Evolutionary conservation across 768 basidiomycete genomes (phyloP).

Genomic region (Obba rivulosa): DNA sequence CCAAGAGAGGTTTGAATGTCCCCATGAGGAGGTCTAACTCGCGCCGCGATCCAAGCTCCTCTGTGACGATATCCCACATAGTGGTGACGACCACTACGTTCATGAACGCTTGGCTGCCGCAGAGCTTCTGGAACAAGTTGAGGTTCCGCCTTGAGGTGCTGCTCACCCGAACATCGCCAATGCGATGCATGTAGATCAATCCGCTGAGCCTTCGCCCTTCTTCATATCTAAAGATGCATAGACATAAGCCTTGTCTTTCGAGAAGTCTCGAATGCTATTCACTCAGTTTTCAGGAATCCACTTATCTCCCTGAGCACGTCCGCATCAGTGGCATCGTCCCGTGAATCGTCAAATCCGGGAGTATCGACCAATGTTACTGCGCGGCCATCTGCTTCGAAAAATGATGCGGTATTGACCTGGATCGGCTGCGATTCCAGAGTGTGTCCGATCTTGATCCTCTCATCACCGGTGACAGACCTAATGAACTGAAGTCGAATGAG

Average conservation of each 20-base stretch:
- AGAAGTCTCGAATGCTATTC: neutral
- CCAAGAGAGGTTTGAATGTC: slow-evolving; percentile 10
- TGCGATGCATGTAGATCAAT: slow-evolving; percentile 30
- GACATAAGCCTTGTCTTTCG: neutral
- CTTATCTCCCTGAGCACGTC: slow-evolving; percentile 2
- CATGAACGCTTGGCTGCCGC: slow-evolving; percentile 24
- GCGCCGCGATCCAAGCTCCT: neutral
- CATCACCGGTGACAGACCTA: slow-evolving; percentile 10
- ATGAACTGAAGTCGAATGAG: slow-evolving; percentile 10
- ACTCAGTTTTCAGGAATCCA: neutral
- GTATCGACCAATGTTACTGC: slow-evolving; percentile 10
- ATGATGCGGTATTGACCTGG: neutral
- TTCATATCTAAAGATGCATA: slow-evolving; percentile 4
- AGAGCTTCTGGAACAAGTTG: slow-evolving; percentile 30
- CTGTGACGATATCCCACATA: slow-evolving; percentile 28
- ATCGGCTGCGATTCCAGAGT: slow-evolving; percentile 11
- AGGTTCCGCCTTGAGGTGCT: slow-evolving; percentile 28
- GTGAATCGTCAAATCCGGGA: slow-evolving; percentile 16
- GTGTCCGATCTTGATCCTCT: slow-evolving; percentile 4
- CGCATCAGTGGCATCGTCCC: neutral
- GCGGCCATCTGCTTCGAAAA: slow-evolving; percentile 1
- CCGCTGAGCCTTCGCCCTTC: slow-evolving; percentile 21
- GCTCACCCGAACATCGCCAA: slow-evolving; percentile 29
- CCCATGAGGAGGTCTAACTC: slow-evolving; percentile 11
- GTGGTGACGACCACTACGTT: slow-evolving; percentile 33